phyloP scores from a whole-genome alignment of 2,329 filamentous ascomycete species.

The Alternaria arborescens region DNA sequence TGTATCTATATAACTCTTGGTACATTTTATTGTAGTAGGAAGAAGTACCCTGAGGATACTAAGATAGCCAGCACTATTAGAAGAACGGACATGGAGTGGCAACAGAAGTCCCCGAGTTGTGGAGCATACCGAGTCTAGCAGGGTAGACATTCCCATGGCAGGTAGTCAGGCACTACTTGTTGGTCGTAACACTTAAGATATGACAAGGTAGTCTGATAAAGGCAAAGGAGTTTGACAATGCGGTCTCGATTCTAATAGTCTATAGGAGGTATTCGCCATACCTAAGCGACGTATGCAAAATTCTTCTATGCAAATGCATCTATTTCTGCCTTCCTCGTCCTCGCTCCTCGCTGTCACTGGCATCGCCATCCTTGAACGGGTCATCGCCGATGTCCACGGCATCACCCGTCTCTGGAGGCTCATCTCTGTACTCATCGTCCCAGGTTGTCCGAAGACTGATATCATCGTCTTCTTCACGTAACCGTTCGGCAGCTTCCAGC shows the following conservation, averaged over 20 bases:
- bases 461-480: conserved; percentile 61
- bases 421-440: conserved; percentile 54
- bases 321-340: conserved; percentile 13
- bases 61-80: too few species aligned
- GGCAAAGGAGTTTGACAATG: not conserved
- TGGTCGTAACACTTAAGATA: not conserved
- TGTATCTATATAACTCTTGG: too few species aligned
- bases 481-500: conserved; percentile 47
- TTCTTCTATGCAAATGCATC: not conserved
- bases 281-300: not conserved
- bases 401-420: conserved; percentile 53
- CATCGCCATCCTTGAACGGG: conserved; percentile 56
- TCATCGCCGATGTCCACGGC: conserved; percentile 52
- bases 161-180: not conserved
- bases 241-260: not conserved
- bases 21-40: too few species aligned
- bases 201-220: not conserved
- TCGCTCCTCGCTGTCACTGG: conserved; percentile 32
- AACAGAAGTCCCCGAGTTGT: too few species aligned
- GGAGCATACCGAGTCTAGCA: too few species aligned
- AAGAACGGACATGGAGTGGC: too few species aligned
- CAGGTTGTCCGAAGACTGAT: conserved; percentile 62
- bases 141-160: too few species aligned
- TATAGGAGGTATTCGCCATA: not conserved
- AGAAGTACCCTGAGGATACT: too few species aligned